Evolutionary conservation across 768 basidiomycete genomes (phyloP), one percentile per base, ranked within the genome.

Genomic region (Mycena metata): DNA sequence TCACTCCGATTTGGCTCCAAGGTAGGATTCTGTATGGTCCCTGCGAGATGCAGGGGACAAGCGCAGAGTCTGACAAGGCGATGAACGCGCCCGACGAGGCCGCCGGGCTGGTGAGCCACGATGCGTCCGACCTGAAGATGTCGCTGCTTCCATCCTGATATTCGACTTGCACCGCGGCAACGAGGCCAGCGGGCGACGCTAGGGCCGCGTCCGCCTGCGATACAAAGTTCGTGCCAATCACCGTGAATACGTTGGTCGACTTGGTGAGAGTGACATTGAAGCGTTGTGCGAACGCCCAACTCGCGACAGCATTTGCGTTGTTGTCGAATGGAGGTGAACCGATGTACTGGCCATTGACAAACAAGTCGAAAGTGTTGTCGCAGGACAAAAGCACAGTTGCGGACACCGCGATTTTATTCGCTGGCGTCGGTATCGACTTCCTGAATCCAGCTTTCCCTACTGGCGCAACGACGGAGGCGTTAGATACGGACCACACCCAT

Each of bases 371-470:
- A 36, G 17, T 41, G 57, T 71, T 71, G 62, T 71, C 69, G 13
- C 50, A 66, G 3, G 57, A 21, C 26, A 43, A 15, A 33, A 71
- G 33, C 13, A 67, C 33, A 21, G 51, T 55, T n/a, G 66, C 69
- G 3, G 56, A 71, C 2, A 61, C 1, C 2, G 69, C 60, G 23
- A 49, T 42, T 23, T 67, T 67, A 21, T 21, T 61, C 12, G 36
- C 1, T 1, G 65, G 51, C 17, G 65, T 13, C 16, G n/a, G 21
- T 2, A 71, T 11, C 7, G 65, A 64, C 39, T 55, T 67, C 23
- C 69, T 35, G 70, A 71, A 71, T 12, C 70, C 70, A 52, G 68
- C 59, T 7, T 23, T 60, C 24, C 58, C 66, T 16, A 24, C 58
- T 13, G 59, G 57, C n/a, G 70, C 66, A 16, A 36, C 35, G 26